Evolutionary conservation across 139 green algal species (phyloP), one percentile per base, ranked within the genome.

Genomic region (Chlamydomonas sp.): DNA sequence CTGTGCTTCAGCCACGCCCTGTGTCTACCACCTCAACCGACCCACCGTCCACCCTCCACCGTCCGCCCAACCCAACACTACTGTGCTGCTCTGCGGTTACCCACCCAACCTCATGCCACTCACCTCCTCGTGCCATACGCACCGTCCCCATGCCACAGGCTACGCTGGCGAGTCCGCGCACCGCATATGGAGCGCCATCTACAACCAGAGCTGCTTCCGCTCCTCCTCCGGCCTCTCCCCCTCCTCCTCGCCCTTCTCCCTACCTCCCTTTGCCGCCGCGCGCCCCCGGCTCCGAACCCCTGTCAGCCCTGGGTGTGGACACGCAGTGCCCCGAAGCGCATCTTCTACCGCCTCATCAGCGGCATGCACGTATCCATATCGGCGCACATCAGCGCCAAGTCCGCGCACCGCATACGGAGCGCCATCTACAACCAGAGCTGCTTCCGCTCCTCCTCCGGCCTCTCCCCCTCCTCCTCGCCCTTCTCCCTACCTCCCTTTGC

Each of bases 331-430:
- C 91, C 2, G 82, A 98, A 94, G 85, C 89, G 94, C 4, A 88
- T 98, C 7, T 98, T 99, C 88, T 98, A 98, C 92, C 92, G 95
- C 57, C 94, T 99, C 67, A 12, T 94, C 91, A 61, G 18, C 72
- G 98, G 98, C 73, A 95, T 99, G 96, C 98, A 99, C 89, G 91
- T 97, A 18, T 98, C 95, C 76, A 99, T 99, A 90, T 97, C 91
- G 49, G 92, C 93, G 0, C 98, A 99, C 95, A 92, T 99, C 20
- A 90, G 90, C 0, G n/a, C n/a, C n/a, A n/a, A n/a, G n/a, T n/a
- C n/a, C n/a, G n/a, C n/a, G n/a, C n/a, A n/a, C n/a, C n/a, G n/a
- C n/a, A n/a, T n/a, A n/a, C n/a, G n/a, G n/a, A n/a, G n/a, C n/a
- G n/a, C n/a, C n/a, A n/a, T n/a, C n/a, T n/a, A n/a, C n/a, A n/a